Conservation (phyloP, 208 protist genomes). For the Crithidia sp. region DNA sequence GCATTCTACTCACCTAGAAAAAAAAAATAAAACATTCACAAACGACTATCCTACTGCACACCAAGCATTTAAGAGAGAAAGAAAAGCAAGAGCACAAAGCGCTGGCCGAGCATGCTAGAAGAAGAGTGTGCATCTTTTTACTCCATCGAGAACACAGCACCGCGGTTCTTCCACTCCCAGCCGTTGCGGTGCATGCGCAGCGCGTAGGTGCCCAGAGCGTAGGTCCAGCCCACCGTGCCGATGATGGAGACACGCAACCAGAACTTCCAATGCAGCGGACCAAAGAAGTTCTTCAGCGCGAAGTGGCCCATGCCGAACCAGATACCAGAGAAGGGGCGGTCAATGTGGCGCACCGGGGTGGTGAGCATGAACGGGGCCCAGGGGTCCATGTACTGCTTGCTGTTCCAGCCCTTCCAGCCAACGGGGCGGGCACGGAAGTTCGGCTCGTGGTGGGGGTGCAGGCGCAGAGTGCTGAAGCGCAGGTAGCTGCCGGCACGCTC, state of each 20-base stretch:
- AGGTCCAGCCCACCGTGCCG: slow-evolving; percentile 51
- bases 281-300: slow-evolving; percentile 83
- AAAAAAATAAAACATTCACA: slow-evolving; percentile 4
- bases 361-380: slow-evolving; percentile 70
- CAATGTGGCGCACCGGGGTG: slow-evolving; percentile 74
- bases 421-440: slow-evolving; percentile 79
- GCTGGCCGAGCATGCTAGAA: too few species aligned
- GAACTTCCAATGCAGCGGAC: slow-evolving; percentile 74
- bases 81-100: not conserved
- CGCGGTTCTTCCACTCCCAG: slow-evolving; percentile 90
- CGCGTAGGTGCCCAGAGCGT: slow-evolving; percentile 54
- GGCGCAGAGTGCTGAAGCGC: slow-evolving; percentile 78
- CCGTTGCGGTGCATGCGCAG: slow-evolving; percentile 87
- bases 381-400: slow-evolving; percentile 69
- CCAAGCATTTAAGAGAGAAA: not conserved
- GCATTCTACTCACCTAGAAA: slow-evolving; percentile 2
- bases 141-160: slow-evolving; percentile 85
- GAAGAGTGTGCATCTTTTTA: slow-evolving; percentile 17
- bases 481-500: slow-evolving; percentile 73
- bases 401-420: slow-evolving; percentile 83
- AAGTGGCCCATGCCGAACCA: slow-evolving; percentile 90
- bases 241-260: slow-evolving; percentile 59
- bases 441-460: slow-evolving; percentile 74
- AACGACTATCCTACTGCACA: too few species aligned
- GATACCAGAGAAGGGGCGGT: slow-evolving; percentile 58